These are phyloP conservation scores for Pseudozyma thailandica DNA, from an alignment of 1,284 basidiomycete species.

Conservation along the genomic window DNA sequence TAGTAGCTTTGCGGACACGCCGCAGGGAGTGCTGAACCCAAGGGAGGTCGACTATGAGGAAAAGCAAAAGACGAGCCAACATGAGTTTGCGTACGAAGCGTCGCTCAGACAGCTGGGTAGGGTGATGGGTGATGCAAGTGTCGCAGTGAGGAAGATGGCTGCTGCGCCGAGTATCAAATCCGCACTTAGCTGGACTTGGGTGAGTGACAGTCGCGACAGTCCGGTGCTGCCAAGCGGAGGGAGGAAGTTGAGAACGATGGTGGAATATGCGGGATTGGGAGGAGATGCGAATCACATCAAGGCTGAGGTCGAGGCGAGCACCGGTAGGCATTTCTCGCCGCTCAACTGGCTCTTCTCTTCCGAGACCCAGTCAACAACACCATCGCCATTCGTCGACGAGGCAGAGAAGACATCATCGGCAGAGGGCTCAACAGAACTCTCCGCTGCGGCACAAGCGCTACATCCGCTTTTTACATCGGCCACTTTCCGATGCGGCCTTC, in stretches of 20 bases:
- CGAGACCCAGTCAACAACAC: not conserved
- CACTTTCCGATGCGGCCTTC: constrained; percentile 42
- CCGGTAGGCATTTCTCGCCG: constrained; percentile 27
- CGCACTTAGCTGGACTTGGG: constrained; percentile 81
- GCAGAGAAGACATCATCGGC: not conserved
- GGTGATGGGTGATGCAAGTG: constrained; percentile 52
- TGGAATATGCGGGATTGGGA: constrained; percentile 60
- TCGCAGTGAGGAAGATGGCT: constrained; percentile 35
- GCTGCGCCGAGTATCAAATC: constrained; percentile 75
- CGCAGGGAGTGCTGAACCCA: constrained; percentile 31
- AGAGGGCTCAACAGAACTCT: not conserved
- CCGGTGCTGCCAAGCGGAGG: constrained; percentile 72
- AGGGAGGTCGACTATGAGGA: constrained; percentile 30
- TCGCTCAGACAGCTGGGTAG: constrained; percentile 49
- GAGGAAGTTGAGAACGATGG: constrained; percentile 23
- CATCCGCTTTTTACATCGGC: constrained; percentile 29
- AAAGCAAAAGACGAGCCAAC: constrained; percentile 22
- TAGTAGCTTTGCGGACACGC: constrained; percentile 69
- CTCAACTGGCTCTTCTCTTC: constrained; percentile 16
- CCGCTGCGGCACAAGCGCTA: not conserved
- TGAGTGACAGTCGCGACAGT: constrained; percentile 83
- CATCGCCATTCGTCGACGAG: constrained; percentile 14
- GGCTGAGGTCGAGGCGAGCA: constrained; percentile 44
- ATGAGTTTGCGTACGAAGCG: constrained; percentile 63
- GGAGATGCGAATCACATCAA: constrained; percentile 61